Conservation (phyloP, 192 early-diverging fungal genomes). For the Chytriomyces sp. region DNA sequence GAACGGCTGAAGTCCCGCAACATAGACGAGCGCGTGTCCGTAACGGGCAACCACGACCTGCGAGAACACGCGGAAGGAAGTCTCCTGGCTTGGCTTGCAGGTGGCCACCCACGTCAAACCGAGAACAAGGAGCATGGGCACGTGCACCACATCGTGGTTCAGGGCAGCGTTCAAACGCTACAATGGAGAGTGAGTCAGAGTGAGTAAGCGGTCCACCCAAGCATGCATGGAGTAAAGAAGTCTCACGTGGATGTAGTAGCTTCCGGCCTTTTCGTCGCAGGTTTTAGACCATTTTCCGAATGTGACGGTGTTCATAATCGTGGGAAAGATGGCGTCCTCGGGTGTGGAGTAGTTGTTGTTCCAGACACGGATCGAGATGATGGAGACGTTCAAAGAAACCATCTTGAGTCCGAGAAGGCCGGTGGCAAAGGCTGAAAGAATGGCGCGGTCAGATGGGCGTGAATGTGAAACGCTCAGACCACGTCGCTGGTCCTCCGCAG, state of each 20-base stretch:
- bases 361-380: not conserved
- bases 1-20: conserved; percentile 11
- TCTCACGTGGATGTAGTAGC: too few relatives aligned
- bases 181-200: not conserved
- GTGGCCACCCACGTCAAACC: not conserved
- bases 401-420: not conserved
- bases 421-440: not conserved
- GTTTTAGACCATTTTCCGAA: not conserved
- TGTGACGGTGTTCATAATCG: not conserved
- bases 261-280: not conserved
- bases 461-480: not conserved
- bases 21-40: conserved; percentile 1
- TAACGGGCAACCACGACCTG: conserved; percentile 1
- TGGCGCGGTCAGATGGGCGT: not conserved
- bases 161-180: not conserved
- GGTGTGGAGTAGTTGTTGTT: not conserved
- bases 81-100: not conserved
- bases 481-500: too few relatives aligned
- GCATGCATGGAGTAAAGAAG: not conserved
- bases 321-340: not conserved
- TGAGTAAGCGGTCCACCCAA: not conserved
- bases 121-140: conserved; percentile 14
- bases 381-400: not conserved
- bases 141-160: conserved; percentile 7
- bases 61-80: not conserved